A percentile compares a stretch with the other conserved stretches of the same genome.
Evolutionary conservation across 2,329 filamentous ascomycete species (phyloP).

Genomic region (Aquanectria penicillioides): DNA sequence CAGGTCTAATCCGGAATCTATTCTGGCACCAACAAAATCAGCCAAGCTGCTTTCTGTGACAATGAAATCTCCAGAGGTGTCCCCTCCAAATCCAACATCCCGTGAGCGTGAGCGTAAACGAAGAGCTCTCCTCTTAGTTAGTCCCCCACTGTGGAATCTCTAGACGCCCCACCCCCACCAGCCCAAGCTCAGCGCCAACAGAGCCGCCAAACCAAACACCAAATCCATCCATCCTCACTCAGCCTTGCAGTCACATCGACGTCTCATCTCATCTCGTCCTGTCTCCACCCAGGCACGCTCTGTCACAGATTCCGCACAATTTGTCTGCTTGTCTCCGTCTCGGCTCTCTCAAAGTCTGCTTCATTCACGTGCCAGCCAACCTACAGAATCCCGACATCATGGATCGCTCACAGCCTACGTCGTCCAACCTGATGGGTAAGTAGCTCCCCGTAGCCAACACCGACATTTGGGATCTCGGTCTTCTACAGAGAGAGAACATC

Average conservation of each 20-base stretch:
- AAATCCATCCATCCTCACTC: slow-evolving; percentile 26
- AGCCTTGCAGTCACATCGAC: slow-evolving; percentile 21
- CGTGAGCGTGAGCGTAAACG: too few species aligned
- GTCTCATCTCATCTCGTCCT: slow-evolving; percentile 12
- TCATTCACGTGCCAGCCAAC: not conserved
- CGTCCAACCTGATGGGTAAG: slow-evolving; percentile 51
- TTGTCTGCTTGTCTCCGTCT: too few species aligned
- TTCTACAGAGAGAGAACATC: too few species aligned
- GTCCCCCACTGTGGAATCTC: slow-evolving; percentile 30
- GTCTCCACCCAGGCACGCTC: not conserved
- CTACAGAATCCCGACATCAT: slow-evolving; percentile 26
- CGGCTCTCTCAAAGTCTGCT: not conserved
- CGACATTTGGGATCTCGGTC: too few species aligned
- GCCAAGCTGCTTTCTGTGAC: not conserved
- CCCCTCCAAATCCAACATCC: too few species aligned
- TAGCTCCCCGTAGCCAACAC: not conserved
- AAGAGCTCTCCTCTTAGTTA: slow-evolving; percentile 14
- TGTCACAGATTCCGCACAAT: not conserved
- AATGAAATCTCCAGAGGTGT: slow-evolving; percentile 5
- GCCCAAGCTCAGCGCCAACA: slow-evolving; percentile 21
- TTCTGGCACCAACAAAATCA: not conserved
- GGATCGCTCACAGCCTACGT: slow-evolving; percentile 46
- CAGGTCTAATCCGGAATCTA: not conserved
- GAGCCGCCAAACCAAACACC: slow-evolving; percentile 13
- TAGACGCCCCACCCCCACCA: slow-evolving; percentile 33